A percentile compares a stretch with the other conserved stretches of the same genome.
Evolutionary conservation across 2,329 filamentous ascomycete genomes (phyloP).

Genomic region (Zalaria sp.): DNA sequence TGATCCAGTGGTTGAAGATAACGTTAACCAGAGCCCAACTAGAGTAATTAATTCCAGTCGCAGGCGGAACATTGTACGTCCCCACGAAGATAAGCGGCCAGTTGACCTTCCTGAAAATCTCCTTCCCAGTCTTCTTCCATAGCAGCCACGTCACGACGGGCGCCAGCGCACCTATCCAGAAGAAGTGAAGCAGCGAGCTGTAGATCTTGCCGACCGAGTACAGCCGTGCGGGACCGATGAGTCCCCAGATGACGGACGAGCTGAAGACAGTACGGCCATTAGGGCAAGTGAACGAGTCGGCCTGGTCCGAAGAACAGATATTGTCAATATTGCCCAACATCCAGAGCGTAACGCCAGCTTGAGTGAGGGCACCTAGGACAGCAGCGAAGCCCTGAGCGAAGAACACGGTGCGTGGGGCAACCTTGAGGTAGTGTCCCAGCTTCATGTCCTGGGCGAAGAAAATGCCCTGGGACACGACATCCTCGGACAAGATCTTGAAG

Average conservation of each 20-base stretch:
- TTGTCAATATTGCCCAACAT: conserved; percentile 67
- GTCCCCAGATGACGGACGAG: conserved; percentile 68
- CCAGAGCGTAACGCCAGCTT: conserved; percentile 79
- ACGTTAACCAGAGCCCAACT: conserved; percentile 84
- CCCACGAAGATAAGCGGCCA: conserved; percentile 69
- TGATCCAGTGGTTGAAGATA: conserved; percentile 64
- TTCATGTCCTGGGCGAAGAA: conserved; percentile 54
- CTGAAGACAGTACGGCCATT: conserved; percentile 84
- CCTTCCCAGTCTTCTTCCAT: conserved; percentile 22
- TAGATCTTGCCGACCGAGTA: conserved; percentile 35
- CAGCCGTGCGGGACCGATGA: conserved; percentile 35
- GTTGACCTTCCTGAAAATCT: conserved; percentile 12
- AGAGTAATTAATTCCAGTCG: conserved; percentile 69
- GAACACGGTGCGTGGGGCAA: conserved; percentile 63
- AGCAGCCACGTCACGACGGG: conserved; percentile 28
- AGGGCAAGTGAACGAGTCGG: conserved; percentile 79
- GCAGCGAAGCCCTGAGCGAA: conserved; percentile 63
- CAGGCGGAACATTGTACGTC: conserved; percentile 52
- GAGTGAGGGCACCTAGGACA: conserved; percentile 61
- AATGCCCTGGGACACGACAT: conserved; percentile 40
- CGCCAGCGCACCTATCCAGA: conserved; percentile 34
- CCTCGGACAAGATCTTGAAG: conserved; percentile 77
- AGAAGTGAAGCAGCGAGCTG: conserved; percentile 33
- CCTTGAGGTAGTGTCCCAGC: conserved; percentile 78
- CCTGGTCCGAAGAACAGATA: conserved; percentile 65